phyloP scores from a whole-genome alignment of 305 asterid species.

The Petunia hybrid region DNA sequence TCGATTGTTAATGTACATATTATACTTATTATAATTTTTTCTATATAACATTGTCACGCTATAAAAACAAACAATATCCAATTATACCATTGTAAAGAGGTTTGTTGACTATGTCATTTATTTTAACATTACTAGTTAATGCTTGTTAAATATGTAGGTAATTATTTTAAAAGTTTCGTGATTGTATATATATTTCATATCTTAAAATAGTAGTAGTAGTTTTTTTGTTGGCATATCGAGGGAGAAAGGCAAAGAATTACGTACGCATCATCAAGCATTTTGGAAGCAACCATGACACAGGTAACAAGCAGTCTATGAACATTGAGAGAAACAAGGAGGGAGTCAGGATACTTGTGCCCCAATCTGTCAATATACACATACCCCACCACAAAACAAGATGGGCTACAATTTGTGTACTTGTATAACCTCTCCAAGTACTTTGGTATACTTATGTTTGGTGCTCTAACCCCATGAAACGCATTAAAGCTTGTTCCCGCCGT shows the following conservation, averaged over 20 bases:
- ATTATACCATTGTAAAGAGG: too few species aligned
- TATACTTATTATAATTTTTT: too few species aligned
- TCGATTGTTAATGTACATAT: too few species aligned
- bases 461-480: slow-evolving; percentile 71
- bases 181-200: not conserved
- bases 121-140: not conserved
- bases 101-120: too few species aligned
- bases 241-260: slow-evolving; percentile 32
- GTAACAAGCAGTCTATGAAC: slow-evolving; percentile 81
- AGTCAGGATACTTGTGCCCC: slow-evolving; percentile 76
- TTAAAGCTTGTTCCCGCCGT: slow-evolving; percentile 51
- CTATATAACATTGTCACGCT: too few species aligned
- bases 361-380: slow-evolving; percentile 86
- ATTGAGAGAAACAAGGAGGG: slow-evolving; percentile 79
- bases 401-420: slow-evolving; percentile 86
- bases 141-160: not conserved
- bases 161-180: not conserved
- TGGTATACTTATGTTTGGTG: slow-evolving; percentile 74
- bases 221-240: not conserved
- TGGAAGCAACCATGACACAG: slow-evolving; percentile 87
- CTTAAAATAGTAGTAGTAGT: too few species aligned
- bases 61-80: too few species aligned
- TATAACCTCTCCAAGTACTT: slow-evolving; percentile 86
- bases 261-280: slow-evolving; percentile 88
- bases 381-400: slow-evolving; percentile 93